These are phyloP conservation scores for Rhizophagus clarus DNA, from an alignment of 192 early-diverging fungal genomes.

Conservation along the genomic window DNA sequence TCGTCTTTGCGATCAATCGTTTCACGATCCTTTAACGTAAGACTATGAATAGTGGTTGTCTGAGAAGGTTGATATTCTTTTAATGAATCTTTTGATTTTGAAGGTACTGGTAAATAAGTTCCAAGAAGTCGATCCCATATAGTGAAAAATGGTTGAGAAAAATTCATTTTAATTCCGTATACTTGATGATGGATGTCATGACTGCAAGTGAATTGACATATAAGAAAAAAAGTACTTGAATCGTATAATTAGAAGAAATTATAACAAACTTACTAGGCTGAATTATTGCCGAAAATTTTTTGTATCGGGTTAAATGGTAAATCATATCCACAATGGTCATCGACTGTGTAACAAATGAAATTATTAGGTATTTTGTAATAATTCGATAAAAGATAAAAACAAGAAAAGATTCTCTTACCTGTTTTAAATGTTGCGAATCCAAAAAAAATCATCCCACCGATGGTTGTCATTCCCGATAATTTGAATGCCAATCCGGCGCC, in stretches of 20 bases:
- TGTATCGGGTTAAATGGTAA: constrained; percentile 75
- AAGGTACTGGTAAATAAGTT: constrained; percentile 50
- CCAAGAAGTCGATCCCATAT: constrained; percentile 78
- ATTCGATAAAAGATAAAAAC: too few species aligned
- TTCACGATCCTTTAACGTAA: not conserved
- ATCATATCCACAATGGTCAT: constrained; percentile 82
- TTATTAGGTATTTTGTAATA: not conserved
- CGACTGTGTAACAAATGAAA: constrained; percentile 46
- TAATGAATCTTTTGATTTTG: constrained; percentile 39
- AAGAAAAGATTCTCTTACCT: constrained; percentile 12
- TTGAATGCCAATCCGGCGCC: constrained; percentile 66
- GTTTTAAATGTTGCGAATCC: constrained; percentile 77
- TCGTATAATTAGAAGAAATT: not conserved
- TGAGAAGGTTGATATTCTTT: not conserved
- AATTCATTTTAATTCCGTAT: constrained; percentile 62
- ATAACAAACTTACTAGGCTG: constrained; percentile 60
- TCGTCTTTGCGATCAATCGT: not conserved
- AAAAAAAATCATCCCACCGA: constrained; percentile 69
- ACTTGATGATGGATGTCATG: constrained; percentile 63
- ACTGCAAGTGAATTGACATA: constrained; percentile 26
- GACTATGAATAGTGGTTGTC: not conserved
- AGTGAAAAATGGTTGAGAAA: constrained; percentile 76
- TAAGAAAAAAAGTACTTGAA: not conserved
- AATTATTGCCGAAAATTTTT: constrained; percentile 72
- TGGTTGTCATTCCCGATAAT: constrained; percentile 68